Conservation (phyloP, 208 protist species). For the Spongospora subterranea region DNA sequence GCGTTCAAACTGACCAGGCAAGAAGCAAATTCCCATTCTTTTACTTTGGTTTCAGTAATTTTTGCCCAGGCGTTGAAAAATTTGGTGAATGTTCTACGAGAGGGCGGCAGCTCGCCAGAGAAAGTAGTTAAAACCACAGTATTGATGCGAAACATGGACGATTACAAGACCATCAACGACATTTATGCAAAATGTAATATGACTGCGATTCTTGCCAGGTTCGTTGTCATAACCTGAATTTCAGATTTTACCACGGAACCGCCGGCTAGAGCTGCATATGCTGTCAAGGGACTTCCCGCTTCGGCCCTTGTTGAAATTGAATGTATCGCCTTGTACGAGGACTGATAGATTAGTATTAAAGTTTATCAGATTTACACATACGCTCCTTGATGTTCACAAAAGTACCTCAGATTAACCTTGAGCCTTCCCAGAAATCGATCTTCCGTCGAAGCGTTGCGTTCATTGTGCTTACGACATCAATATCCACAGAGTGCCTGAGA, state of each 20-base stretch:
- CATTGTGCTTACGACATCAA: background rate
- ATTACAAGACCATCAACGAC: slow-evolving; percentile 75
- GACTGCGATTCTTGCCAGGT: no score
- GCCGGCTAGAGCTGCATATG: slow-evolving; percentile 74
- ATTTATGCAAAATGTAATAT: slow-evolving; percentile 73
- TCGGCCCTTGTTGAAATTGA: slow-evolving; percentile 78
- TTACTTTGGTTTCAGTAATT: background rate
- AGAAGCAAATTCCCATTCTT: background rate
- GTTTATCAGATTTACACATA: background rate
- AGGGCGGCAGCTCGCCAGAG: slow-evolving; percentile 57
- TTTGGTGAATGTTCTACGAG: slow-evolving; percentile 69
- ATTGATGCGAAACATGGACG: slow-evolving; percentile 74
- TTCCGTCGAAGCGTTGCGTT: background rate
- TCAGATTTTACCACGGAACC: slow-evolving; percentile 62
- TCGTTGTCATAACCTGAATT: background rate
- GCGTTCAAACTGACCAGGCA: background rate
- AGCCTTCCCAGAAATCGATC: background rate
- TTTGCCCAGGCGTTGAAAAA: slow-evolving; percentile 73
- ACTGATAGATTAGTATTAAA: background rate
- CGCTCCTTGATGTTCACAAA: background rate
- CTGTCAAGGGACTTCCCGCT: slow-evolving; percentile 72
- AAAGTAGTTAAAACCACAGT: slow-evolving; percentile 76
- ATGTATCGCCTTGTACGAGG: slow-evolving; percentile 70
- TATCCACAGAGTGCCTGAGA: background rate
- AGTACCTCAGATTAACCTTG: no score